Percentiles rank a stretch among this genome's conserved stretches.
Evolutionary conservation across 2,329 filamentous ascomycete genomes (phyloP).

Genomic region (Ophiostoma ulmi): DNA sequence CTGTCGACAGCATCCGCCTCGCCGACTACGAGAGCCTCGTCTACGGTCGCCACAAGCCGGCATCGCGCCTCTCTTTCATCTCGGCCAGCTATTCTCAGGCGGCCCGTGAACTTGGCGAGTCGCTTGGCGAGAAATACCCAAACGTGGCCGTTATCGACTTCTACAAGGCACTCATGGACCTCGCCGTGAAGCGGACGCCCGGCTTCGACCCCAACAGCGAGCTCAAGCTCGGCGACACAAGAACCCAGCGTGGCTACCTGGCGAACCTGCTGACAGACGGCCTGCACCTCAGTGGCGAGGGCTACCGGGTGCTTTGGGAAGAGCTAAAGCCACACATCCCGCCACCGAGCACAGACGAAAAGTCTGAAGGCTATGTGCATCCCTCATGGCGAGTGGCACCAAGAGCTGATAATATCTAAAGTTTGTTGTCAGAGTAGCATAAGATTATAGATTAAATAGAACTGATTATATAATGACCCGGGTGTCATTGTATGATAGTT

Average conservation of each 20-base stretch:
- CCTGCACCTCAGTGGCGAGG: constrained; percentile 51
- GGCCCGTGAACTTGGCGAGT: constrained; percentile 62
- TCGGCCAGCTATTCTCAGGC: constrained; percentile 54
- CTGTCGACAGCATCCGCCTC: constrained; percentile 69
- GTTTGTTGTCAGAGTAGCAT: background rate
- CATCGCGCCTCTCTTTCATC: constrained; percentile 44
- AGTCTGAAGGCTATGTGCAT: constrained; percentile 37
- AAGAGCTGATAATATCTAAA: background rate
- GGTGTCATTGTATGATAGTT: background rate
- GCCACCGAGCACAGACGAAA: constrained; percentile 38
- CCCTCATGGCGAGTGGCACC: constrained; percentile 45
- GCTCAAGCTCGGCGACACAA: constrained; percentile 46
- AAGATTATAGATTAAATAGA: too few relatives aligned
- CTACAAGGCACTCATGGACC: constrained; percentile 70
- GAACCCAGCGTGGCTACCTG: constrained; percentile 47
- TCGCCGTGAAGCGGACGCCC: constrained; percentile 55
- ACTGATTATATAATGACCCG: too few relatives aligned
- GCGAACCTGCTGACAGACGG: constrained; percentile 52
- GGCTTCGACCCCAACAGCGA: constrained; percentile 48
- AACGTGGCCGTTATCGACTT: constrained; percentile 71
- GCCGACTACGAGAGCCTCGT: constrained; percentile 42
- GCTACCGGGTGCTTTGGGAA: constrained; percentile 50
- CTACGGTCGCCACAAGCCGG: constrained; percentile 40
- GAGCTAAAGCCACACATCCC: constrained; percentile 46
- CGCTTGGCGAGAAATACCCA: constrained; percentile 63